Base-by-base conservation (phyloP, 2,329 filamentous ascomycete species). In the Exserohilum turcica region DNA sequence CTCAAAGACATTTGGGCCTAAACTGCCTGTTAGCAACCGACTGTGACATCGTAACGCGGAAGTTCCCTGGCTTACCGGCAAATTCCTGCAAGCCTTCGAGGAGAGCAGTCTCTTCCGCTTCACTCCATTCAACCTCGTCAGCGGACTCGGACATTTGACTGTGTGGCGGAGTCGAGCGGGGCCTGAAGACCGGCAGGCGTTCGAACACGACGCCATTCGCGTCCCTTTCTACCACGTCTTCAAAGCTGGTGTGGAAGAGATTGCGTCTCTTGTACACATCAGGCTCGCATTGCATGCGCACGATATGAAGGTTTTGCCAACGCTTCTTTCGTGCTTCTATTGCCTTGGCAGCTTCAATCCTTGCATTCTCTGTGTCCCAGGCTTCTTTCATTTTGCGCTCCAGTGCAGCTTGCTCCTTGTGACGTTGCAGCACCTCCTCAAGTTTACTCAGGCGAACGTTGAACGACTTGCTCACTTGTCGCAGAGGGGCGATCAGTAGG, bases 181-280 rank as follows among this genome's bases (percentile, higher is more conserved):
- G 38, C 5, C 64, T 68, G 54, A 80, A 76, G 5, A 74, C 49
- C 1, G 72, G 59, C 1, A 76, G 37, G 5, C 78, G 74, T 43
- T 76, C 71, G 43, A 79, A 78, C 0, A 48, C 48, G 0, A 67
- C 27, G 5, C 77, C 78, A 46, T 78, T 75, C 0, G 73, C 68
- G 43, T 79, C 77, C 19, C 60, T 53, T 15, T 74, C 71, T 3
- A 60, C 63, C 3, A 54, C 1, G 16, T 64, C 54, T 3, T 59
- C 50, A n/a, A 61, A 43, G 7, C 54, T 56, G 5, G 49, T 43
- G 6, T 63, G 60, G 5, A 47, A 38, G 5, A 67, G 43, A 19
- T 40, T 43, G 10, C 35, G 40, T n/a, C 59, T 54, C 32, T 53
- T 54, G 3, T 10, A 8, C 6, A 40, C 21, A 32, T 68, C 60